Evolutionary conservation across 352 stramenopile species (phyloP), one percentile per base, ranked within the genome.

Genomic region (Detonula confervacea): DNA sequence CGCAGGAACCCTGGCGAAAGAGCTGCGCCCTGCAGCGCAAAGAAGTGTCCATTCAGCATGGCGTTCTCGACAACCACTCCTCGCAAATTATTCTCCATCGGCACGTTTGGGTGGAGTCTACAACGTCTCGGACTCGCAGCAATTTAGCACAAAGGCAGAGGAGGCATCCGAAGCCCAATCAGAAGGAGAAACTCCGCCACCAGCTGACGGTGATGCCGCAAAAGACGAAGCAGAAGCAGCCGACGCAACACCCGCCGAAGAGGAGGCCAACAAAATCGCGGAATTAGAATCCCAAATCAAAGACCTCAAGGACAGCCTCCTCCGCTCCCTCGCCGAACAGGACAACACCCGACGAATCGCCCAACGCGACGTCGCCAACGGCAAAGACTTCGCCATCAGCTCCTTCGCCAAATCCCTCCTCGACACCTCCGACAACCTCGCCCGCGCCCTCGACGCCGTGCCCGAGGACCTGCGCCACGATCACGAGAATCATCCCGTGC

Each of bases 381-480:
- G 96, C 46, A 80, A 92, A 33, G 93, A 96, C 57, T 99, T 98
- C 88, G 96, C 96, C 68, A 97, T 98, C 71, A 94, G 93, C 63
- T 98, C 96, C 72, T 99, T 99, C 84, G 96, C 96, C 71, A 99
- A 98, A 90, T 93, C 87, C 66, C 84, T 99, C 61, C 88, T 99
- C 73, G 97, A 99, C 72, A 96, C 98, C 22, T 97, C 96, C 52
- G 97, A 99, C 91, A 98, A 99, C 86, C 93, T 99, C 33, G 91
- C 95, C 69, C 94, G 97, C 37, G 97, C 97, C 4, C 90, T 99
- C 67, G 91, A 97, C 61, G 96, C 94, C 11, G 91, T 96, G 1
- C 87, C 90, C 0, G 55, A 90, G 39, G 90, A 95, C 39, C 44
- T 82, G 66, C 74, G 96, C 3, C 86, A 95, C 52, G 87, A 88